Evolutionary conservation across 1,284 basidiomycete species (phyloP).

Genomic region (Fistulina hepatica): DNA sequence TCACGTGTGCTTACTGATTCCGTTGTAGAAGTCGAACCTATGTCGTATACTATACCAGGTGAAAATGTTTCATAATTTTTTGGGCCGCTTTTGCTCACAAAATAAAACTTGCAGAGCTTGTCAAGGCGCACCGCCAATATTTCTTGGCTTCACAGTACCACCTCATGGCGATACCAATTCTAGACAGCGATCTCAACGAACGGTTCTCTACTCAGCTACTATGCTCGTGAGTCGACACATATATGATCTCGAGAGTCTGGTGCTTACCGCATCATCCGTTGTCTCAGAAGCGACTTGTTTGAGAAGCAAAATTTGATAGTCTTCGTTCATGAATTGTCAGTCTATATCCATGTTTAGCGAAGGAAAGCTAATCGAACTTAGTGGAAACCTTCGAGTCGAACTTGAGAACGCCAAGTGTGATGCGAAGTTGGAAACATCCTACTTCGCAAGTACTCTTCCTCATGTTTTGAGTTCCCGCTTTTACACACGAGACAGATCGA

Average conservation of each 20-base stretch:
- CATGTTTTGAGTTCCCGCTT: neutral
- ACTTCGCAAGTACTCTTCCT: slow-evolving; percentile 45
- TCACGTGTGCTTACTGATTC: slow-evolving; percentile 8
- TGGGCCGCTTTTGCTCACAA: slow-evolving; percentile 4
- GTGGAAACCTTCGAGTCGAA: slow-evolving; percentile 79
- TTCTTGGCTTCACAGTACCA: slow-evolving; percentile 62
- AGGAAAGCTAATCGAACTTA: slow-evolving; percentile 21
- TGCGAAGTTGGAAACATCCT: slow-evolving; percentile 68
- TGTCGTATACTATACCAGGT: slow-evolving; percentile 60
- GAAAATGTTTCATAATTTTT: slow-evolving; percentile 6
- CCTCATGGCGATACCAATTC: slow-evolving; percentile 74
- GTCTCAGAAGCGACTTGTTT: slow-evolving; percentile 48
- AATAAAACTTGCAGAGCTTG: slow-evolving; percentile 58
- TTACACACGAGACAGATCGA: slow-evolving; percentile 55
- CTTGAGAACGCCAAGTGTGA: slow-evolving; percentile 66
- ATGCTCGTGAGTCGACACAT: slow-evolving; percentile 63
- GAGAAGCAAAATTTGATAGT: slow-evolving; percentile 64
- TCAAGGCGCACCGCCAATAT: slow-evolving; percentile 77
- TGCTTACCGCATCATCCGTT: too few relatives aligned
- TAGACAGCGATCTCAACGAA: slow-evolving; percentile 51
- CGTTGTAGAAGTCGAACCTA: slow-evolving; percentile 40
- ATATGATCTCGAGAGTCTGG: slow-evolving; percentile 5
- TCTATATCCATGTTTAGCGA: slow-evolving; percentile 11
- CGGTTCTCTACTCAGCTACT: slow-evolving; percentile 72
- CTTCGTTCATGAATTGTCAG: slow-evolving; percentile 88